Base-by-base conservation (phyloP, 2,329 filamentous ascomycete genomes). In the Ophiocordyceps camponoti-leonardi region DNA sequence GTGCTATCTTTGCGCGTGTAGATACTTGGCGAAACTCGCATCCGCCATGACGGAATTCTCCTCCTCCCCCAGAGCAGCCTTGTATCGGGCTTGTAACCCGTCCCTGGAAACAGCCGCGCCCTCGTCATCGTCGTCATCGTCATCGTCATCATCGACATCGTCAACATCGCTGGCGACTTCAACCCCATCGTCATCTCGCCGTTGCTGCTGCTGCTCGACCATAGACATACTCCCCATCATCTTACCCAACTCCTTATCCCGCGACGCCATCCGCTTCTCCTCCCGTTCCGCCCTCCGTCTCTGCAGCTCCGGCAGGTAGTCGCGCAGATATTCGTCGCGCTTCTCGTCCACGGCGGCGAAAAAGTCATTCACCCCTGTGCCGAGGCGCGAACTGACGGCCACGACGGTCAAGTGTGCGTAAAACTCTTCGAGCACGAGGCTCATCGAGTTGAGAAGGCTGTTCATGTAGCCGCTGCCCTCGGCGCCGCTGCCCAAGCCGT, bases 381-480 rank as follows among this genome's bases (percentile, higher is more conserved):
- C 92, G 0, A 90, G 86, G 77, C 94, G 90, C 8, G 87, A 84
- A 53, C 86, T 94, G 13, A 98, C 93, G 0, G 83, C 87, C 0
- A 98, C 90, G 10, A 98, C 85, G 57, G 79, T 93, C 31, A 98
- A 69, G 58, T 96, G 87, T 37, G 86, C 81, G 63, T 98, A 98
- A 58, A 98, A 98, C 61, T 98, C 92, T 57, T 98, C 92, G 31
- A 98, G 70, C 74, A 98, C 86, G 49, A 96, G 69, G 58, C 86
- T 94, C 92, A 98, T 98, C 57, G 86, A 94, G 70, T 95, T 96
- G 45, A 98, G 72, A 46, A 96, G 67, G 52, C 84, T 93, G 46
- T 85, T 83, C 92, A 98, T 96, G 67, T 98, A 98, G 14, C 92
- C 92, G 53, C 82, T 92, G 12, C 87, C 87, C 6, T 80, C 77